Evolutionary conservation across 805 yeast genomes (phyloP), one percentile per base, ranked within the genome.

Genomic region (Saitoella complicata): DNA sequence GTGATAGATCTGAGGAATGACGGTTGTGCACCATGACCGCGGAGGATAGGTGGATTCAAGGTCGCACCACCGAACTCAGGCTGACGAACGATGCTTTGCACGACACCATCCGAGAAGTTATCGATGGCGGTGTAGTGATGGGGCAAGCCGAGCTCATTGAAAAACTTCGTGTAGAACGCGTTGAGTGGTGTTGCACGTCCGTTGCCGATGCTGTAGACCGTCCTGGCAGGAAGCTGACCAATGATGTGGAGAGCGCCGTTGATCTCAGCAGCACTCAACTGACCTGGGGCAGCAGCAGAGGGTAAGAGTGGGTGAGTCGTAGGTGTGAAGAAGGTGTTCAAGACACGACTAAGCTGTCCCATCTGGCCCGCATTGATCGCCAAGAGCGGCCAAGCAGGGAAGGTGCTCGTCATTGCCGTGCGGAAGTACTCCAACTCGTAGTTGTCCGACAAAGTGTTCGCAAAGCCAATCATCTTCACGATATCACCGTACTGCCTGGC

Each of bases 381-480:
- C 61, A 87, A 74, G 58, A 88, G 67, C 3, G 94, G 95, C 21
- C 8, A 31, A 5, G 37, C 35, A 30, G 32, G 29, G 46, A 65
- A 63, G 7, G 59, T 54, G 2, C 64, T 61, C 58, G 82, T 83
- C 3, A 58, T 33, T 0, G 64, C 49, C 1, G 64, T 47, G 58
- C 87, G 73, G 67, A 87, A 87, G 13, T 60, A 58, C 58, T 86
- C 95, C 44, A 87, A 66, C 1, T 60, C 62, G 49, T 80, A 62
- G 60, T 87, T 88, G 58, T 86, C 95, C 37, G 63, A 62, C 54
- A 81, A 68, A 0, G 61, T 55, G 2, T 61, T 57, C 9, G 96
- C 95, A 42, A 69, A 66, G 13, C 94, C 94, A 39, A 87, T 93
- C 58, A 87, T 77, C 62, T 86, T 87, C 42, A 84, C 72, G 39